Conservation (phyloP, 805 yeast species). For the Candida morakotiae region DNA sequence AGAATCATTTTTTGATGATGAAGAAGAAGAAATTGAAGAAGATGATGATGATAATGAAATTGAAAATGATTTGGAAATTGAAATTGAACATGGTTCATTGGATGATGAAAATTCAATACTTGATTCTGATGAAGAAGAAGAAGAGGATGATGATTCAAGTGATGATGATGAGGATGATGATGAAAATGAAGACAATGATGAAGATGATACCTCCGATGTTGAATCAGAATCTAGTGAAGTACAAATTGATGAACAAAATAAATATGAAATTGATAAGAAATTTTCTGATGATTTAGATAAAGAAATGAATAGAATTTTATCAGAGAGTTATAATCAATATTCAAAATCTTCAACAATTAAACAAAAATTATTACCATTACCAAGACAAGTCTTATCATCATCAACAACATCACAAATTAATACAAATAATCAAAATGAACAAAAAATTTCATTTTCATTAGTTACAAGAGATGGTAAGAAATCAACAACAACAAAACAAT, state of each 20-base stretch:
- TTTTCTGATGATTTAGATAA: constrained; percentile 52
- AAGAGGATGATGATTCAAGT: constrained; percentile 16
- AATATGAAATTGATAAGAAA: constrained; percentile 40
- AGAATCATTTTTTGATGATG: constrained; percentile 10
- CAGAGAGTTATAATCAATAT: constrained; percentile 42
- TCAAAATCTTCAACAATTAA: constrained; percentile 21
- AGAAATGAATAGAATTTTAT: constrained; percentile 50
- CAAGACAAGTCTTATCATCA: constrained; percentile 2
- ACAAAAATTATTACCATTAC: constrained; percentile 8
- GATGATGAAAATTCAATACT: constrained; percentile 20
- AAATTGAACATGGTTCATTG: constrained; percentile 22
- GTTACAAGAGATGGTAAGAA: constrained; percentile 49
- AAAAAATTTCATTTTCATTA: constrained; percentile 45
- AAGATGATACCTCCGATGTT: constrained; percentile 6
- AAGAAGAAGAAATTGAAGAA: constrained; percentile 13
- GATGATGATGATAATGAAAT: constrained; percentile 13
- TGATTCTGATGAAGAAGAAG: constrained; percentile 17
- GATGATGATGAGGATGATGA: constrained; percentile 8
- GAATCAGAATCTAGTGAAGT: constrained; percentile 10
- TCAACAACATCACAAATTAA: background rate
- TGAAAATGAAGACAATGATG: constrained; percentile 4
- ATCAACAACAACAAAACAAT: constrained; percentile 40
- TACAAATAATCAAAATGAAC: background rate
- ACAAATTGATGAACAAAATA: constrained; percentile 14
- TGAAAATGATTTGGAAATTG: constrained; percentile 18